Conservation (phyloP, 1,284 basidiomycete genomes). For the Quambalaria eucalypti region DNA sequence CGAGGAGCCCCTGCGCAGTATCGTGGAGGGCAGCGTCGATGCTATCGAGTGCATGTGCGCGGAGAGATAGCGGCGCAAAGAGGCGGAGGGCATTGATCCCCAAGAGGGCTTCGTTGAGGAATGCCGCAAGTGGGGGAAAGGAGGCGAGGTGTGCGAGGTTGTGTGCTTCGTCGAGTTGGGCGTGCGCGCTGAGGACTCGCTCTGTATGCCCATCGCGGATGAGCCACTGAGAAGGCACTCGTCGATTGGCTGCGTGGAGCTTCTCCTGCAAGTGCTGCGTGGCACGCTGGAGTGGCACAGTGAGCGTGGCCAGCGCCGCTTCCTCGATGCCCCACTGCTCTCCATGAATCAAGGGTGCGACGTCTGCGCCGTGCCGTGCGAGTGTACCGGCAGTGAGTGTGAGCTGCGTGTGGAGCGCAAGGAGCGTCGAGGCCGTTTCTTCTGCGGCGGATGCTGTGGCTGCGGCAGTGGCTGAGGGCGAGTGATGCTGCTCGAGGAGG, state of each 20-base stretch:
- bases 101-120: neutral
- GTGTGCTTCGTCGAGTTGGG: neutral
- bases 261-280: neutral
- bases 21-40: neutral
- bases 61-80: neutral
- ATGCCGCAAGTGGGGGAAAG: neutral
- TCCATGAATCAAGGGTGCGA: neutral
- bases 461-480: neutral
- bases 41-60: neutral
- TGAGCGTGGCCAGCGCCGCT: neutral
- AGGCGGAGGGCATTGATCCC: neutral
- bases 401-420: neutral
- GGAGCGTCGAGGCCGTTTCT: neutral
- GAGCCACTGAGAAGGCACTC: neutral
- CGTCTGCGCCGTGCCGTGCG: neutral
- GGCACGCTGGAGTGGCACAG: neutral
- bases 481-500: no score
- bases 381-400: neutral
- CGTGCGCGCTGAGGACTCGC: no score
- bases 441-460: neutral
- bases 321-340: neutral
- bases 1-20: no score
- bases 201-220: no score
- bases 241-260: neutral
- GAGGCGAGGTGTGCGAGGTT: neutral